A percentile compares a stretch with the other conserved stretches of the same genome.
phyloP scores from a whole-genome alignment of 2,329 filamentous ascomycete species.

The Elsinoe arachidis region DNA sequence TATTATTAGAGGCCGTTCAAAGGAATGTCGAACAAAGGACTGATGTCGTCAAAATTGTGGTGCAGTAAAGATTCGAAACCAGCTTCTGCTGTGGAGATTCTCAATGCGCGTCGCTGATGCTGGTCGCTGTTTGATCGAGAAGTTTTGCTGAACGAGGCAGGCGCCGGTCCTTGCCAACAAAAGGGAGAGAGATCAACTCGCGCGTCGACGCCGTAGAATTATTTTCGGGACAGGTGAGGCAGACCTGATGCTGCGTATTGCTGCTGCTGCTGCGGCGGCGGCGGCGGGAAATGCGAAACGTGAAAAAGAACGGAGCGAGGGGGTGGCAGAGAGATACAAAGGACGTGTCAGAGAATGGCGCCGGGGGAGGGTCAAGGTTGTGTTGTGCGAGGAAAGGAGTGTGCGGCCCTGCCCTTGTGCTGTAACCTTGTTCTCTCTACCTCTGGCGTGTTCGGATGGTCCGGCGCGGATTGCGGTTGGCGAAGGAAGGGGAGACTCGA shows the following conservation, averaged over 20 bases:
- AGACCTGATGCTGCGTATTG: constrained; percentile 1
- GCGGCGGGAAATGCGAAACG: background rate
- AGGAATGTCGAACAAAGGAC: constrained; percentile 2
- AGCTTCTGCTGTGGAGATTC: background rate
- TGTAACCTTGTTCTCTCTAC: background rate
- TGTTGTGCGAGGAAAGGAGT: constrained; percentile 7
- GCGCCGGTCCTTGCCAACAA: constrained; percentile 12
- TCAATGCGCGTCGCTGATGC: background rate
- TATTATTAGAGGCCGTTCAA: constrained; percentile 10
- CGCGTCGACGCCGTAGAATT: background rate
- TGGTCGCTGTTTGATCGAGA: background rate
- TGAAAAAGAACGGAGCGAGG: background rate
- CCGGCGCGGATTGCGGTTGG: background rate
- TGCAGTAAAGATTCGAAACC: background rate
- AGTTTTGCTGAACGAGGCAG: background rate
- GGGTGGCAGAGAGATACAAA: background rate
- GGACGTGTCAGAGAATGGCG: background rate
- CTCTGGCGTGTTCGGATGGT: too few species aligned
- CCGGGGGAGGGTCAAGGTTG: background rate
- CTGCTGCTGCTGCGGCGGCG: background rate
- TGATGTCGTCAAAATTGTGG: background rate
- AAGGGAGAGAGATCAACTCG: constrained; percentile 1
- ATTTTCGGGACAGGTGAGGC: background rate
- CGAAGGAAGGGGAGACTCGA: background rate
- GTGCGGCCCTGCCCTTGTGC: background rate